Evolutionary conservation across 2,329 filamentous ascomycete species (phyloP).

Genomic region (Magnaporthiopsis poae): DNA sequence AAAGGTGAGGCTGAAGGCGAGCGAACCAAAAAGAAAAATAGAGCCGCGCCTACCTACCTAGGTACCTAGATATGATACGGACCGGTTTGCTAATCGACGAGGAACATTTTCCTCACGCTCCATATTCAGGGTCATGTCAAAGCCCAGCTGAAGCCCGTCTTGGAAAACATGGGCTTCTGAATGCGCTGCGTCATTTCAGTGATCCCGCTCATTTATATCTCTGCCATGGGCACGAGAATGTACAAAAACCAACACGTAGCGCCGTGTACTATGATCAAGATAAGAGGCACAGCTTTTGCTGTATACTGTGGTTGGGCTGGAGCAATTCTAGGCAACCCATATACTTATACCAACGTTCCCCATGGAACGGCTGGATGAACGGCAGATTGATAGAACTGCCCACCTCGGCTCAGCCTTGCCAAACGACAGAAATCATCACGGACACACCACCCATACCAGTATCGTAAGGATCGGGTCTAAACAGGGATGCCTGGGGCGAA

Average conservation of each 20-base stretch:
- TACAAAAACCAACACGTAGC: not conserved
- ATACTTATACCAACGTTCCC: not conserved
- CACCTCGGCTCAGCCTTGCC: not conserved
- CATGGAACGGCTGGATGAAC: too few relatives aligned
- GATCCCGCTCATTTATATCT: not conserved
- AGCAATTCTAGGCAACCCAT: not conserved
- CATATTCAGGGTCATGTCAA: not conserved
- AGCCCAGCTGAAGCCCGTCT: not conserved
- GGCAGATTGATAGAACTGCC: too few relatives aligned
- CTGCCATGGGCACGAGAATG: not conserved
- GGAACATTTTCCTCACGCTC: not conserved
- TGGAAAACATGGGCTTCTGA: not conserved
- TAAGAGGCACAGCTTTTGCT: not conserved
- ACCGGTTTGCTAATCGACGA: not conserved
- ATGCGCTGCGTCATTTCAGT: not conserved
- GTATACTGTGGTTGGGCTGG: not conserved
- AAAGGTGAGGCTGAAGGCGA: conserved; percentile 42
- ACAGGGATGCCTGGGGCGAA: not conserved
- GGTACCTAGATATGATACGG: not conserved
- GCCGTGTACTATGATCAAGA: not conserved
- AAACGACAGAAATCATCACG: not conserved
- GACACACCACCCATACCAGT: not conserved
- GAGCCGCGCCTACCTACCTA: not conserved
- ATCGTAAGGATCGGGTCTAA: too few relatives aligned
- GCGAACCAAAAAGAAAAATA: too few relatives aligned